A percentile compares a stretch with the other conserved stretches of the same genome.
Evolutionary conservation across 2,329 filamentous ascomycete species (phyloP).

Genomic region (Talaromyces sp.): DNA sequence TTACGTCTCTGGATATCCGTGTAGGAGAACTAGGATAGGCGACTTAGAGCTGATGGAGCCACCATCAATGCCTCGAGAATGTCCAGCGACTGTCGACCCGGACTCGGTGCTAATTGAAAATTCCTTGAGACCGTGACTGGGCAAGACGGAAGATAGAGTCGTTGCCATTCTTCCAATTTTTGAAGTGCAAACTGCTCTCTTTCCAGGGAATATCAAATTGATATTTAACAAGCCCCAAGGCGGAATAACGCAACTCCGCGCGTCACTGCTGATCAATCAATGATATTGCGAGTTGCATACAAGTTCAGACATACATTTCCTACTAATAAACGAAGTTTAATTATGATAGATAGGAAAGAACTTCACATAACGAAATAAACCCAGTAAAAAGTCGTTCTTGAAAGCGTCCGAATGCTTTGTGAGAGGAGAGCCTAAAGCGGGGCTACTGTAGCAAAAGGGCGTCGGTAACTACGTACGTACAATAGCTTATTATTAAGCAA

Average conservation of each 20-base stretch:
- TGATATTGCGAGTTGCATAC: neutral
- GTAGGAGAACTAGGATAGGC: constrained; percentile 37
- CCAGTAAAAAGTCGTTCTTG: neutral
- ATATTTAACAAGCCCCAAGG: neutral
- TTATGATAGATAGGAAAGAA: neutral
- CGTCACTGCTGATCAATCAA: neutral
- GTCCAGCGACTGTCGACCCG: constrained; percentile 23
- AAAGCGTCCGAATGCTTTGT: neutral
- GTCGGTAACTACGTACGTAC: too few relatives aligned
- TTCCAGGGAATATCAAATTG: neutral
- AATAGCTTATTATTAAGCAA: neutral
- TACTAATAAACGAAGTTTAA: neutral
- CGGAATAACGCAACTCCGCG: neutral
- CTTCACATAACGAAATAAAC: neutral
- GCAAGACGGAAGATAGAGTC: neutral
- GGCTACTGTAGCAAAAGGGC: neutral
- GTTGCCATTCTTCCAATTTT: neutral
- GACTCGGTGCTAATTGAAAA: neutral
- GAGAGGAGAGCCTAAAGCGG: neutral
- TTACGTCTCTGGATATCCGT: constrained; percentile 43
- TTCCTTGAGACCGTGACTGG: neutral
- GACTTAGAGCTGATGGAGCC: constrained; percentile 10
- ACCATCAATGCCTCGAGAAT: constrained; percentile 19
- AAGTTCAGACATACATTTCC: neutral
- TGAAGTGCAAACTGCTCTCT: neutral